Base-by-base conservation (phyloP, 2,329 filamentous ascomycete genomes). In the Teratosphaeria nubilosa region DNA sequence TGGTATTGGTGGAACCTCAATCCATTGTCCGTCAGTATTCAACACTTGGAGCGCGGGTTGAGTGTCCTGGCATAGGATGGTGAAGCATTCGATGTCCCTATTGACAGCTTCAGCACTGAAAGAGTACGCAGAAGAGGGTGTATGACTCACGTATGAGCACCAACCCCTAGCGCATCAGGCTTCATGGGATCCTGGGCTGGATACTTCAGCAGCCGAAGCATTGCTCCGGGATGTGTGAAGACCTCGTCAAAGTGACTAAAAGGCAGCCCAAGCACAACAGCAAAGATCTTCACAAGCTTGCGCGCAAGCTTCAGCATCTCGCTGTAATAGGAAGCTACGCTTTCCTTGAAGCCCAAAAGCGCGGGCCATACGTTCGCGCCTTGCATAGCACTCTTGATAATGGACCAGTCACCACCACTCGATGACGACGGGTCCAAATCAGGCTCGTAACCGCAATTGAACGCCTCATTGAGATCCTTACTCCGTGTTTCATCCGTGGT, bases 401-500 rank as follows among this genome's bases (percentile, higher is more conserved):
- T 52, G 10, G 32, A 14, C 31, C 37, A 25, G 34, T 20, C 16
- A n/a, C 7, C 24, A 13, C 48, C 45, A 56, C 61, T 32, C 52
- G 20, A 51, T n/a, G 10, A 50, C 13, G 10, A 50, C 13, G 62
- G 59, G 56, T 66, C 64, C 10, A 65, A 57, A 14, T 57, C 55
- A n/a, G 57, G 51, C 53, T 66, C 62, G 41, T 65, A 65, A 14
- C 62, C 64, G 30, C 63, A 66, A 48, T 65, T 66, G 60, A 66
- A 66, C 6, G 62, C 63, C 53, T 66, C 64, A 27, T 62, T 65
- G 48, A 89, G 79, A n/a, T 82, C 82, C 16, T 70, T 67, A 11
- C 70, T 72, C 66, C 86, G 81, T 13, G 71, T 74, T 30, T 84
- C 72, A 55, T 79, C 77, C 20, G 80, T 83, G 11, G 85, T 82